These are phyloP conservation scores for Geranomyces variabilis DNA, from an alignment of 192 early-diverging fungal genomes.

Conservation along the genomic window DNA sequence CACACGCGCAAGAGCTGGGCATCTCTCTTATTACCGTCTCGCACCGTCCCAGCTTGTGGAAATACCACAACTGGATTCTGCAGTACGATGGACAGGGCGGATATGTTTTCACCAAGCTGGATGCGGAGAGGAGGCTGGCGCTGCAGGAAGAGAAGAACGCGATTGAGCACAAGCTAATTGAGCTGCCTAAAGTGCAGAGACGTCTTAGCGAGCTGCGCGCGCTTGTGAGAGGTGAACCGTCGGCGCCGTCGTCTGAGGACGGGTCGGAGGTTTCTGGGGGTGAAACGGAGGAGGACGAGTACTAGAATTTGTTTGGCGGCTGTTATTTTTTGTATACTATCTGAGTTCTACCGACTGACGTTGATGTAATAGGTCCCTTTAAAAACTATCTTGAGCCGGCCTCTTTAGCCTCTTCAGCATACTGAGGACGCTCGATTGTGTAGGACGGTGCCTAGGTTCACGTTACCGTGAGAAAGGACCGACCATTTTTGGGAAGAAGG, in stretches of 20 bases:
- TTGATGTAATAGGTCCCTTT: too few species aligned
- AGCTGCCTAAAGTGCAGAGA: conserved; percentile 77
- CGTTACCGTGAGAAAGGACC: too few species aligned
- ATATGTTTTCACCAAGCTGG: conserved; percentile 88
- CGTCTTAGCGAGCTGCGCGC: conserved; percentile 66
- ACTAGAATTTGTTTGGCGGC: too few species aligned
- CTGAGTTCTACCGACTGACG: too few species aligned
- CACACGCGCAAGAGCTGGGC: conserved; percentile 64
- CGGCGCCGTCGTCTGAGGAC: conserved; percentile 3
- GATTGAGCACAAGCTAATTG: conserved; percentile 76
- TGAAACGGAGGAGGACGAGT: too few species aligned
- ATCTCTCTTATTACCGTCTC: conserved; percentile 94
- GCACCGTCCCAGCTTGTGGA: conserved; percentile 93
- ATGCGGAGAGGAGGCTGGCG: conserved; percentile 82
- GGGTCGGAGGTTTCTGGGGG: too few species aligned
- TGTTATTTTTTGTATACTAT: too few species aligned
- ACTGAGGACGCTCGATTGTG: too few species aligned
- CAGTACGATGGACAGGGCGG: conserved; percentile 96
- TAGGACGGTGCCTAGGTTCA: too few species aligned
- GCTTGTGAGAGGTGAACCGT: conserved; percentile 2
- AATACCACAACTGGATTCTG: conserved; percentile 94
- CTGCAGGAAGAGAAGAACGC: conserved; percentile 90
- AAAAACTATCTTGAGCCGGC: too few species aligned
- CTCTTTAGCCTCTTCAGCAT: too few species aligned
- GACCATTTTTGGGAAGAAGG: too few species aligned